These are phyloP conservation scores for Passalora sequoiae DNA, from an alignment of 2,329 filamentous ascomycete species.

Conservation along the genomic window DNA sequence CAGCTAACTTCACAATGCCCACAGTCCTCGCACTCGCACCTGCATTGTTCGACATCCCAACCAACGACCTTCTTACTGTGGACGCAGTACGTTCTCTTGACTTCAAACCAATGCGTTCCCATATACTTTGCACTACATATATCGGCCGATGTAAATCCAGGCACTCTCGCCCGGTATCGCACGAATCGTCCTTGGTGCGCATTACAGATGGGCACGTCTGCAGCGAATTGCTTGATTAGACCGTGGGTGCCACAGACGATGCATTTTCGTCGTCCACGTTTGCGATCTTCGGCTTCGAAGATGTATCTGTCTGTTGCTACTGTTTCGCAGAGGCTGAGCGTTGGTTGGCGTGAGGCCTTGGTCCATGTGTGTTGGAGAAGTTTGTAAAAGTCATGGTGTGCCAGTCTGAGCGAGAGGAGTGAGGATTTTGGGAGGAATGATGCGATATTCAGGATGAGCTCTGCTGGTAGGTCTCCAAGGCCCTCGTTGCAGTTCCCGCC, in stretches of 20 bases:
- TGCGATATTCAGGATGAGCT: slow-evolving; percentile 32
- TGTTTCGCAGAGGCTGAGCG: slow-evolving; percentile 20
- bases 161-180: too few relatives aligned
- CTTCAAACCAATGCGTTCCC: too few relatives aligned
- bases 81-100: slow-evolving; percentile 19
- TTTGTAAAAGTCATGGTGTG: slow-evolving; percentile 18
- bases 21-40: slow-evolving; percentile 21
- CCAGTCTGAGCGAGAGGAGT: slow-evolving; percentile 37
- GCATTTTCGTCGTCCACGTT: slow-evolving; percentile 22
- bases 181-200: slow-evolving; percentile 23
- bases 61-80: slow-evolving; percentile 18
- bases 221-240: slow-evolving; percentile 13
- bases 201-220: slow-evolving; percentile 22
- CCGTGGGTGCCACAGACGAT: slow-evolving; percentile 22
- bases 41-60: slow-evolving; percentile 16
- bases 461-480: slow-evolving; percentile 34
- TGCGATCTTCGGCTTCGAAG: slow-evolving; percentile 20
- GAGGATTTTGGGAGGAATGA: slow-evolving; percentile 35
- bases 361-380: slow-evolving; percentile 22
- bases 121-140: too few relatives aligned
- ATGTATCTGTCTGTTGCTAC: slow-evolving; percentile 22
- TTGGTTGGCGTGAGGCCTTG: background rate
- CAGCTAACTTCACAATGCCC: too few relatives aligned
- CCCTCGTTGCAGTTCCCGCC: too few relatives aligned
- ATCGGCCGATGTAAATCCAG: too few relatives aligned